Conservation (phyloP, 306 rosid genomes). For the Parietaria judaica region DNA sequence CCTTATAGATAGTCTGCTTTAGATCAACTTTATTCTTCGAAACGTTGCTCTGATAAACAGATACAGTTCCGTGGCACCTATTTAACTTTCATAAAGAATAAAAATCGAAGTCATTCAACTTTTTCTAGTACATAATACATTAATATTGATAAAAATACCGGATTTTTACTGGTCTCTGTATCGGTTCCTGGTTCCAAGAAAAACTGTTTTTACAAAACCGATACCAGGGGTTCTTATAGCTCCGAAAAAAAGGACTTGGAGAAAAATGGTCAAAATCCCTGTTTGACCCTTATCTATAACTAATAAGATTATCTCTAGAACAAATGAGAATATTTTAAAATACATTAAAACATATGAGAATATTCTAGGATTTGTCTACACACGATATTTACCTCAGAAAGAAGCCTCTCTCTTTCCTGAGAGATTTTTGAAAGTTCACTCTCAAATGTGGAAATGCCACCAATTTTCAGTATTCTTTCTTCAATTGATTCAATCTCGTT, state of each 20-base stretch:
- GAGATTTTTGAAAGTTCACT: constrained; percentile 57
- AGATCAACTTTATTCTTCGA: constrained; percentile 72
- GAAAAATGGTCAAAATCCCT: too few relatives aligned
- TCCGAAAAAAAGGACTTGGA: too few relatives aligned
- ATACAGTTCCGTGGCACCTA: constrained; percentile 68
- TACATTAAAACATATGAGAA: too few relatives aligned
- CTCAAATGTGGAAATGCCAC: constrained; percentile 45
- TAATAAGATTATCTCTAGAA: too few relatives aligned
- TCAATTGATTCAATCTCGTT: constrained; percentile 68
- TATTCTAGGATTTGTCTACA: too few relatives aligned
- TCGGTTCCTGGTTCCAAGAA: too few relatives aligned
- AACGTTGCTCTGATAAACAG: constrained; percentile 69
- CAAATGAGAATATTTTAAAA: too few relatives aligned
- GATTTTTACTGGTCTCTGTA: too few relatives aligned
- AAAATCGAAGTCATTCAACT: constrained; percentile 2
- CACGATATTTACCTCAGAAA: constrained; percentile 51
- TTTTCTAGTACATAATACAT: constrained; percentile 1
- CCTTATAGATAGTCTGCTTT: constrained; percentile 81
- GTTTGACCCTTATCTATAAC: too few relatives aligned
- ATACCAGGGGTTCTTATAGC: too few relatives aligned
- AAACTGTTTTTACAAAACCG: too few relatives aligned
- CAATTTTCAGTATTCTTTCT: constrained; percentile 54
- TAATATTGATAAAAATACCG: too few relatives aligned
- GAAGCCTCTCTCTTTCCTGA: constrained; percentile 74
- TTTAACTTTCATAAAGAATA: constrained; percentile 40